Base-by-base conservation (phyloP, 768 basidiomycete genomes). In the Russula vinacea region DNA sequence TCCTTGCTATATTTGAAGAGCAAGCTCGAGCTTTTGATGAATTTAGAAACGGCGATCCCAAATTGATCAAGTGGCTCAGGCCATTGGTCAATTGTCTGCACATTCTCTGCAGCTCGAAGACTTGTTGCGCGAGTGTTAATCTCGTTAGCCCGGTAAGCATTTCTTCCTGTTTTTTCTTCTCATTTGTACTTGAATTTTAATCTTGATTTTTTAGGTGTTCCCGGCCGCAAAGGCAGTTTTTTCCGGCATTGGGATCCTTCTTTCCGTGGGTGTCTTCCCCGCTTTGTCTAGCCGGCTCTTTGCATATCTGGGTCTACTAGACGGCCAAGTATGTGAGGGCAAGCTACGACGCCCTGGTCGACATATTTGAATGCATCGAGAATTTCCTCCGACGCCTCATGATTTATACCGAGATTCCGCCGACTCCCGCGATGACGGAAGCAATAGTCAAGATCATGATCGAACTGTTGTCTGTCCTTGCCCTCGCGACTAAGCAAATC, bases 301-400 rank as follows among this genome's bases (percentile, higher is more conserved):
- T 10, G 22, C 0, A 24, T 11, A 14, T 24, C 45, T 22, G 16
- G 24, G 11, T 19, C 26, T 5, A 2, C 14, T 16, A 58, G 45
- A 22, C 57, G 44, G 57, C 45, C 6, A 58, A 47, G 29, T 22
- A 16, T 35, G 45, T 58, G 32, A 37, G 16, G n/a, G 29, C 32
- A 4, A 24, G 57, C 33, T 33, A 47, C 3, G 57, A 58, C 9
- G 14, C 57, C 13, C 32, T 58, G 2, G 22, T 24, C 33, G 57
- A 58, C 9, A 8, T 58, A 32, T 58, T 58, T 5, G 45, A 58
- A 9, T 49, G 44, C 8, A n/a, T 58, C 33, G 57, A 58, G 16
- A 35, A 26, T 19, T 58, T 58, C 19, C 33, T 47, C 32, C 6
- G 32, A 22, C 45, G 57, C 7, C 57, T 58, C n/a, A 35, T 9